These are phyloP conservation scores for Ceratobasidium sp. DNA, from an alignment of 1,284 basidiomycete species.

Conservation along the genomic window DNA sequence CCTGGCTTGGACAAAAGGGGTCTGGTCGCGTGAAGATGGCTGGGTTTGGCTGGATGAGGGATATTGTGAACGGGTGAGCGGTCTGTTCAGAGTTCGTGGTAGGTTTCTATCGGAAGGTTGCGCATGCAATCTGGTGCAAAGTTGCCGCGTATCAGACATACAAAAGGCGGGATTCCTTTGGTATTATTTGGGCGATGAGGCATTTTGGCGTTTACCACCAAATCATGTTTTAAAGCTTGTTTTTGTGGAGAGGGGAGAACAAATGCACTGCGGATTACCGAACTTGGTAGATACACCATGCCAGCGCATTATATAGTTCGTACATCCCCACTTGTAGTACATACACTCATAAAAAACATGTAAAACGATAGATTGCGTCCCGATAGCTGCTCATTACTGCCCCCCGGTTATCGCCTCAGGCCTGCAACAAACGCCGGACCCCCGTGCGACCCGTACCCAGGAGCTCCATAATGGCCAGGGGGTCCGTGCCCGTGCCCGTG, in stretches of 20 bases:
- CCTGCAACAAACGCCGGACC: conserved; percentile 39
- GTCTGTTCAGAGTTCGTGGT: not conserved
- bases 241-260: not conserved
- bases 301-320: no score
- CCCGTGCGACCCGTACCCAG: conserved; percentile 17
- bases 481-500: not conserved
- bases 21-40: not conserved
- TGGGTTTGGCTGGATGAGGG: not conserved
- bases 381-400: not conserved
- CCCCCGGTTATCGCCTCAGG: not conserved
- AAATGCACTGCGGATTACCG: not conserved
- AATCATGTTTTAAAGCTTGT: no score
- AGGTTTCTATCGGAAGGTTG: no score
- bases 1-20: not conserved
- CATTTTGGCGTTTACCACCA: conserved; percentile 22
- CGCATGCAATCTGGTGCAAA: no score
- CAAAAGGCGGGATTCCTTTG: conserved; percentile 16
- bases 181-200: conserved; percentile 8
- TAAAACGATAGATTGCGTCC: not conserved
- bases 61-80: not conserved
- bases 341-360: conserved; percentile 2
- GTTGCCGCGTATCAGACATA: no score
- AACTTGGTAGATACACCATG: no score
- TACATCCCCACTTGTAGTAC: no score
- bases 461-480: conserved; percentile 13